Percentiles rank a stretch among this genome's conserved stretches.
These are phyloP conservation scores for Verbena officinalis DNA, from an alignment of 257 asterid genomes.

Conservation along the genomic window DNA sequence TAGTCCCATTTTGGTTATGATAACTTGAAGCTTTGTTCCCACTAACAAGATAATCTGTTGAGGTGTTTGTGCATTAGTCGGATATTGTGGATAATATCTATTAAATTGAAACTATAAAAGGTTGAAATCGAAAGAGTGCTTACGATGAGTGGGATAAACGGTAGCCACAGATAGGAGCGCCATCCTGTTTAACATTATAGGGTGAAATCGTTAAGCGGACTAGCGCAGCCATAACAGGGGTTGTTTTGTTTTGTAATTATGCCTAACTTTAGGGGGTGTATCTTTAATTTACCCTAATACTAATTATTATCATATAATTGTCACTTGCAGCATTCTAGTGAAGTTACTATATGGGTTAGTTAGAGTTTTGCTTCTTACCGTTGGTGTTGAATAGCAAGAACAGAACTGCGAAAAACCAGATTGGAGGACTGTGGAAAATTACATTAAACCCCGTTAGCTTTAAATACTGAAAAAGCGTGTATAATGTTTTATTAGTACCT, in stretches of 20 bases:
- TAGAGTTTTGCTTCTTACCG: constrained; percentile 44
- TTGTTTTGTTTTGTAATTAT: neutral
- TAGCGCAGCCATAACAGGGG: neutral
- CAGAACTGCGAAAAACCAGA: constrained; percentile 65
- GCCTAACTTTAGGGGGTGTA: too few species aligned
- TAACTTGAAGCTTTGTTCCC: constrained; percentile 67
- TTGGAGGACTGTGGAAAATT: constrained; percentile 54
- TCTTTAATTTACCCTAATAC: too few species aligned
- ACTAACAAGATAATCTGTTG: constrained; percentile 56
- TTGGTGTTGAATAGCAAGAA: constrained; percentile 66
- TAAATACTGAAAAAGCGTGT: neutral
- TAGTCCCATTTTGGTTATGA: constrained; percentile 68
- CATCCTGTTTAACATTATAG: constrained; percentile 39
- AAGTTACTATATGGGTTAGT: too few species aligned
- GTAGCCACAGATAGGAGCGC: constrained; percentile 68
- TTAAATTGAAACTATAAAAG: neutral
- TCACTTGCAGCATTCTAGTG: neutral
- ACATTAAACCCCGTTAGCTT: constrained; percentile 15
- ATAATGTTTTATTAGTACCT: constrained; percentile 34
- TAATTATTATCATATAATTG: neutral
- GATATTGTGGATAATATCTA: neutral
- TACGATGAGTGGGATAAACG: constrained; percentile 59
- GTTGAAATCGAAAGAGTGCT: constrained; percentile 15
- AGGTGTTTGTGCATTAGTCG: too few species aligned
- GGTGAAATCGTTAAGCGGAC: neutral